These are phyloP conservation scores for Dunaliella primolecta DNA, from an alignment of 139 green algal genomes.

Conservation along the genomic window DNA sequence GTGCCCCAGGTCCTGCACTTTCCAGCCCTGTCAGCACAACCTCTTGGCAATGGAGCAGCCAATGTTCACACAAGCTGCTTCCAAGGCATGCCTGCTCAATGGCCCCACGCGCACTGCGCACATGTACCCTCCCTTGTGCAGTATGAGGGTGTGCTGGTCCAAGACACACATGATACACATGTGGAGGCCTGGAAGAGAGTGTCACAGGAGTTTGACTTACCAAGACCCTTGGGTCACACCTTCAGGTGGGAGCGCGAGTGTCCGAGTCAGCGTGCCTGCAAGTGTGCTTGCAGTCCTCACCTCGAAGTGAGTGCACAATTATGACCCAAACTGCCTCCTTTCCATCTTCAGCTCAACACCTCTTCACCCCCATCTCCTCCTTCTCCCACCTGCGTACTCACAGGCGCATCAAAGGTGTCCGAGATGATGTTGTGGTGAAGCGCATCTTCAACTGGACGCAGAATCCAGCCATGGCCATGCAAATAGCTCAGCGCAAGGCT, in stretches of 20 bases:
- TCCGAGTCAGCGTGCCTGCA: too few species aligned
- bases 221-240: constrained; percentile 61
- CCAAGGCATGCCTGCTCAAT: too few species aligned
- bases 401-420: constrained; percentile 69
- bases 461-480: constrained; percentile 63
- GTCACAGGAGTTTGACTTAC: constrained; percentile 77
- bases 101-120: too few species aligned
- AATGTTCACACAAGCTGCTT: too few species aligned
- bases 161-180: constrained; percentile 53
- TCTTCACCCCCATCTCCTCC: neutral
- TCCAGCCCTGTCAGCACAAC: too few species aligned
- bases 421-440: constrained; percentile 87
- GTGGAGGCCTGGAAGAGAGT: constrained; percentile 75
- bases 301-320: neutral
- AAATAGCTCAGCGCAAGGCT: constrained; percentile 69
- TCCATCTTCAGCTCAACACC: neutral
- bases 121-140: too few species aligned
- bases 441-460: constrained; percentile 90
- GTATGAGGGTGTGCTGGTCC: constrained; percentile 78
- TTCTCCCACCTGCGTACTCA: too few species aligned
- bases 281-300: too few species aligned
- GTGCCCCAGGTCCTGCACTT: too few species aligned
- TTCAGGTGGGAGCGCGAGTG: constrained; percentile 47
- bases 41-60: too few species aligned
- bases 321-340: neutral